phyloP scores from a whole-genome alignment of 192 early-diverging fungal genomes.

The Gryganskiella cystojenkinii region DNA sequence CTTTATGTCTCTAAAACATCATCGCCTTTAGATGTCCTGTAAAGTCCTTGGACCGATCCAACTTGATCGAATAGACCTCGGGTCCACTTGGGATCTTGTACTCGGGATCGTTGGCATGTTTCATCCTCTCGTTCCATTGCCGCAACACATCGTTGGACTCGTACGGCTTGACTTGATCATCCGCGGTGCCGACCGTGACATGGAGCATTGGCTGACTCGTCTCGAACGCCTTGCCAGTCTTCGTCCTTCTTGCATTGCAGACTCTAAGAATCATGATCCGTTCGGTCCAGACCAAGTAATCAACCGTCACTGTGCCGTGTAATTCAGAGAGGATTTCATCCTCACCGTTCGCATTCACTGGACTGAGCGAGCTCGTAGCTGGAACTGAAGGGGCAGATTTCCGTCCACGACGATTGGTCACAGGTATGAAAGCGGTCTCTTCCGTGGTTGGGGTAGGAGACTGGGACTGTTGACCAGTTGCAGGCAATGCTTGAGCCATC shows the following conservation, averaged over 20 bases:
- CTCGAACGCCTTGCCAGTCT: conserved; percentile 16
- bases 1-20: conserved; percentile 28
- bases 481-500: background rate
- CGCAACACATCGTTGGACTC: conserved; percentile 54
- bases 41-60: conserved; percentile 16
- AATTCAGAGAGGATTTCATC: conserved; percentile 5
- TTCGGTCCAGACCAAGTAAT: conserved; percentile 64
- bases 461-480: too few relatives aligned
- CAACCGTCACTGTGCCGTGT: conserved; percentile 45
- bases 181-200: conserved; percentile 56
- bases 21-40: conserved; percentile 20
- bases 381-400: too few relatives aligned
- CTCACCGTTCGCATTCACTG: too few relatives aligned
- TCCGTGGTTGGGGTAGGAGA: too few relatives aligned
- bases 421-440: too few relatives aligned
- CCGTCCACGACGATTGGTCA: too few relatives aligned
- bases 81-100: background rate
- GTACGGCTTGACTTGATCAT: conserved; percentile 44
- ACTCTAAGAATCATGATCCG: conserved; percentile 50
- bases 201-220: conserved; percentile 30
- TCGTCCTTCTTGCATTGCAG: conserved; percentile 9
- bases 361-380: too few relatives aligned
- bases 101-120: background rate
- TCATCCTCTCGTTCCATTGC: background rate
- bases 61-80: conserved; percentile 25